phyloP scores from a whole-genome alignment of 2,329 filamentous ascomycete species.

The Phyllosticta paracitricarpa region DNA sequence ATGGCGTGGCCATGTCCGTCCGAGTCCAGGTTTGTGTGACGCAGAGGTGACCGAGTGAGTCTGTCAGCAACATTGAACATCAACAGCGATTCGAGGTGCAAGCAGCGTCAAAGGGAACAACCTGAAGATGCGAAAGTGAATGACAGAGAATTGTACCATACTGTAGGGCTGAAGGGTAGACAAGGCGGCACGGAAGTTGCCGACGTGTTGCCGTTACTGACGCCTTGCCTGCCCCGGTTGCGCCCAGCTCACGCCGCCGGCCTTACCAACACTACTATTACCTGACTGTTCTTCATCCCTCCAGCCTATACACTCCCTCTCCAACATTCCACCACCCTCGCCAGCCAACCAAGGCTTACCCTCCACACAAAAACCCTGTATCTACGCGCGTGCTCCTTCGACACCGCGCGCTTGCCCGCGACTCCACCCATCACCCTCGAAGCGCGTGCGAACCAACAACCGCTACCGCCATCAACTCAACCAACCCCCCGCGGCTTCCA shows the following conservation, averaged over 20 bases:
- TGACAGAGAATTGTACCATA: background rate
- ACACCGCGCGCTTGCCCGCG: background rate
- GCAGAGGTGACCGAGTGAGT: background rate
- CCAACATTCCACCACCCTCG: background rate
- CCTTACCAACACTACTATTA: background rate
- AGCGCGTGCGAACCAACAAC: background rate
- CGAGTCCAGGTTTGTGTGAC: background rate
- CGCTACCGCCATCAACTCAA: background rate
- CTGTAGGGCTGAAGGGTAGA: background rate
- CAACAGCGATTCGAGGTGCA: too few species aligned
- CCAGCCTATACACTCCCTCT: background rate
- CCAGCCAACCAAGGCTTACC: background rate
- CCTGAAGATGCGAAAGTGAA: background rate
- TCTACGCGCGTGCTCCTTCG: background rate
- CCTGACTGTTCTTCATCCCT: background rate
- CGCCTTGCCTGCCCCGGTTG: background rate
- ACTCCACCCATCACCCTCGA: background rate
- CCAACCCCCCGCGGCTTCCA: background rate
- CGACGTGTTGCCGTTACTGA: background rate
- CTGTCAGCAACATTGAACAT: too few species aligned
- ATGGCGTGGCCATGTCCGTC: background rate
- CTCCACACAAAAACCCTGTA: background rate
- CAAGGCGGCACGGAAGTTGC: background rate
- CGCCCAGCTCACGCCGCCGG: background rate
- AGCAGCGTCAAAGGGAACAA: background rate